A percentile compares a stretch with the other conserved stretches of the same genome.
Evolutionary conservation across 176 grass and related monocot genomes (phyloP).

Genomic region (Eragrostis curvula): DNA sequence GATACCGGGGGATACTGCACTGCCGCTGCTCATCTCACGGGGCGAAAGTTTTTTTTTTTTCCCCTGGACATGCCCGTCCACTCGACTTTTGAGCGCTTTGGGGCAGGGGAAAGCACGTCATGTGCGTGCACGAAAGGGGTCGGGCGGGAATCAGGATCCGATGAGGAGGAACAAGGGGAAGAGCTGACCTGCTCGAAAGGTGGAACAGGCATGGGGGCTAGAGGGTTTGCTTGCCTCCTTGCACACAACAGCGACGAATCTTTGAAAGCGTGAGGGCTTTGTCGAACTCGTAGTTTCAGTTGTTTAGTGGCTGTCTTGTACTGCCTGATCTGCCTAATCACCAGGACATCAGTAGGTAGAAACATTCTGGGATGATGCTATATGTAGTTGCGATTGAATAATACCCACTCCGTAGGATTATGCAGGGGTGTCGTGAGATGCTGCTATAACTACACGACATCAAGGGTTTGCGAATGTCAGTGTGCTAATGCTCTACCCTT

Average conservation of each 20-base stretch:
- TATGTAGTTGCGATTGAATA: not conserved
- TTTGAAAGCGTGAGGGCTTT: not conserved
- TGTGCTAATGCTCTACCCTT: not conserved
- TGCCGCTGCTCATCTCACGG: not conserved
- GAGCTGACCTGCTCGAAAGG: not conserved
- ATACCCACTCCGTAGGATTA: too few relatives aligned
- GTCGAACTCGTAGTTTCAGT: not conserved
- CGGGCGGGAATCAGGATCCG: constrained; percentile 37
- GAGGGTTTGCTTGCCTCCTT: not conserved
- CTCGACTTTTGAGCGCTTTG: constrained; percentile 30
- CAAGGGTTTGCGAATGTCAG: not conserved
- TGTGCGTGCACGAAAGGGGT: constrained; percentile 42
- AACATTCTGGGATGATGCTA: not conserved
- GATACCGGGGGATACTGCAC: constrained; percentile 7
- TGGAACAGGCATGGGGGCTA: not conserved
- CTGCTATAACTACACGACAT: not conserved
- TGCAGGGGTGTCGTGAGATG: too few relatives aligned
- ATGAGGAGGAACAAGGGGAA: constrained; percentile 1
- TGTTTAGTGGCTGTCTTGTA: not conserved
- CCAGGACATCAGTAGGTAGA: not conserved
- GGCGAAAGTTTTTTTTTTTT: not conserved
- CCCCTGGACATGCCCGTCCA: constrained; percentile 10
- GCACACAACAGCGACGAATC: not conserved
- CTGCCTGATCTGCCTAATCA: not conserved
- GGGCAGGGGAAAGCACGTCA: constrained; percentile 36